Conservation (phyloP, 176 grass and related monocot species). For the Saccharum spontaneum region DNA sequence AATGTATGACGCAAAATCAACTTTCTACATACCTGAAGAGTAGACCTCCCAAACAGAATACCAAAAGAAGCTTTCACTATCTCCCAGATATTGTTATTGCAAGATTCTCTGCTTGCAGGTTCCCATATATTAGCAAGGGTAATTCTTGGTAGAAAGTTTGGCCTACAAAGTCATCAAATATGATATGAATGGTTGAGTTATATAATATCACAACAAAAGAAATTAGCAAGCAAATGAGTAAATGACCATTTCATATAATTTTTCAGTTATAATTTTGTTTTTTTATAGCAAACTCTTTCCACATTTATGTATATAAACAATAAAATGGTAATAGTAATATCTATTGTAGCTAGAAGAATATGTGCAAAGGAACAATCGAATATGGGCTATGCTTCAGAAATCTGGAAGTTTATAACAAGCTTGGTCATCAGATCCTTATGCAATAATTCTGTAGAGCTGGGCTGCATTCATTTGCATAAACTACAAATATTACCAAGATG, state of each 20-base stretch:
- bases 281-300: background rate
- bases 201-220: background rate
- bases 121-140: slow-evolving; percentile 95
- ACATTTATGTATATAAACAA: background rate
- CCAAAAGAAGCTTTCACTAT: slow-evolving; percentile 69
- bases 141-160: slow-evolving; percentile 93
- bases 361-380: background rate
- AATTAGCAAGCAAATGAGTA: background rate
- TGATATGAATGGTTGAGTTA: background rate
- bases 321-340: background rate
- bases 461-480: background rate
- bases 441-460: background rate
- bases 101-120: slow-evolving; percentile 80
- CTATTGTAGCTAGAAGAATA: background rate
- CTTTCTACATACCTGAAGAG: slow-evolving; percentile 65
- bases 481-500: background rate
- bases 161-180: slow-evolving; percentile 27
- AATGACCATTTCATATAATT: background rate
- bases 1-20: slow-evolving; percentile 10
- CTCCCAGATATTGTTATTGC: slow-evolving; percentile 73
- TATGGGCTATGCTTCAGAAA: background rate
- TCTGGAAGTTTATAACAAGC: background rate
- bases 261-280: background rate
- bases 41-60: slow-evolving; percentile 78
- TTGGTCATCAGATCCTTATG: background rate